These are phyloP conservation scores for Picea abies DNA, from an alignment of 83 land plant genomes.

Conservation along the genomic window DNA sequence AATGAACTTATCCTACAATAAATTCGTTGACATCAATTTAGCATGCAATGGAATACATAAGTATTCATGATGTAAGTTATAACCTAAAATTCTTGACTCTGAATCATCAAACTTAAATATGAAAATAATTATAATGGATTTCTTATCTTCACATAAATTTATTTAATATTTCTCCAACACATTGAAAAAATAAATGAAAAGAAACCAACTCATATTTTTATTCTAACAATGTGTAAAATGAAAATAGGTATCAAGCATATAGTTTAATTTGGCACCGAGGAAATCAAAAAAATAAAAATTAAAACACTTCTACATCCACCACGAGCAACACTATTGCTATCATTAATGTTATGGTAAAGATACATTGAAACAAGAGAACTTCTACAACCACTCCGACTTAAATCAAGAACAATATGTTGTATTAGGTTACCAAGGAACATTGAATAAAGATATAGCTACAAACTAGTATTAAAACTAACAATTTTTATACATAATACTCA, in stretches of 20 bases:
- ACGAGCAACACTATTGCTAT: slow-evolving; percentile 36
- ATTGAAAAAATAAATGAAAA: too few species aligned
- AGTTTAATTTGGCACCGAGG: slow-evolving; percentile 48
- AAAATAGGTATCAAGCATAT: slow-evolving; percentile 17
- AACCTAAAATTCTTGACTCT: too few species aligned
- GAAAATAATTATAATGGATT: too few species aligned
- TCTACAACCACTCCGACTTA: slow-evolving; percentile 54
- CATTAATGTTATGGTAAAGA: slow-evolving; percentile 36
- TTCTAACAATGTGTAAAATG: not conserved
- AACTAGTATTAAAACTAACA: not conserved
- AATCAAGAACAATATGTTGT: slow-evolving; percentile 9
- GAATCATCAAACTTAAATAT: too few species aligned
- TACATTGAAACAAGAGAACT: slow-evolving; percentile 50
- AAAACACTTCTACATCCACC: slow-evolving; percentile 49
- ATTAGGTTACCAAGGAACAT: not conserved
- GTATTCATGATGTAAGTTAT: too few species aligned
- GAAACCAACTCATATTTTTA: too few species aligned
- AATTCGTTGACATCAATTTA: too few species aligned
- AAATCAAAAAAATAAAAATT: slow-evolving; percentile 34
- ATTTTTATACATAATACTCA: too few species aligned
- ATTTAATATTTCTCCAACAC: too few species aligned
- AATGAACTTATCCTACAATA: too few species aligned
- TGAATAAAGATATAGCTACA: not conserved
- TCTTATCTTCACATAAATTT: too few species aligned
- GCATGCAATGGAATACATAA: too few species aligned